Base-by-base conservation (phyloP, 805 yeast genomes). In the Zygoascus tannicola region DNA sequence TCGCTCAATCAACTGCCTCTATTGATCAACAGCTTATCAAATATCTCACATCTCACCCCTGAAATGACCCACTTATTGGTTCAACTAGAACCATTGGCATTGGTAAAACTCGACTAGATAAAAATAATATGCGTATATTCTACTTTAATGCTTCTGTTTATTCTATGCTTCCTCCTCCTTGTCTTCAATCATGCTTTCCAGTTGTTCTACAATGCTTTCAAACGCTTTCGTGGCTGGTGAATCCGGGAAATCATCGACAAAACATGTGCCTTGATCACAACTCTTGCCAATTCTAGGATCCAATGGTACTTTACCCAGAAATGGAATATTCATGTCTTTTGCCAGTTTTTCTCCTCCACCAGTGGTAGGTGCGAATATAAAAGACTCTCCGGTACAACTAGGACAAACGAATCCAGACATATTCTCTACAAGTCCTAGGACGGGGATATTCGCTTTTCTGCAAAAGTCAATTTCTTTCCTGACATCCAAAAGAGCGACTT, bases 401-500 rank as follows among this genome's bases (percentile, higher is more conserved):
- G 98, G 98, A 61, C 99, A 92, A 14, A 92, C 97, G 66, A 92
- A 92, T 2, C 98, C 99, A 5, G 95, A 78, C 99, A 92, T 92
- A 62, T 92, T 92, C 60, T 92, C 99, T 16, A 92, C 97, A 12
- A 92, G 64, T 0, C 99, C 99, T 36, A 92, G 62, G 2, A 92
- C 74, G 47, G 74, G 80, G 49, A 92, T 87, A 2, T 79, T 80
- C 1, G 97, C 97, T 62, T 92, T 92, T 35, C 78, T 71, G 63
- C 98, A 92, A 56, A 92, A 92, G 59, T 90, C 94, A 18, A 92
- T 85, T 58, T 92, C 98, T 63, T 92, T 92, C 45, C 99, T 70
- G 3, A 92, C 99, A 58, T 92, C 99, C 38, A 92, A 65, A 34
- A 92, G 66, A 0, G 98, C 94, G 18, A 90, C 97, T 61, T 92